Base-by-base conservation (phyloP, 768 basidiomycete species). In the Agaricus subrufescens region DNA sequence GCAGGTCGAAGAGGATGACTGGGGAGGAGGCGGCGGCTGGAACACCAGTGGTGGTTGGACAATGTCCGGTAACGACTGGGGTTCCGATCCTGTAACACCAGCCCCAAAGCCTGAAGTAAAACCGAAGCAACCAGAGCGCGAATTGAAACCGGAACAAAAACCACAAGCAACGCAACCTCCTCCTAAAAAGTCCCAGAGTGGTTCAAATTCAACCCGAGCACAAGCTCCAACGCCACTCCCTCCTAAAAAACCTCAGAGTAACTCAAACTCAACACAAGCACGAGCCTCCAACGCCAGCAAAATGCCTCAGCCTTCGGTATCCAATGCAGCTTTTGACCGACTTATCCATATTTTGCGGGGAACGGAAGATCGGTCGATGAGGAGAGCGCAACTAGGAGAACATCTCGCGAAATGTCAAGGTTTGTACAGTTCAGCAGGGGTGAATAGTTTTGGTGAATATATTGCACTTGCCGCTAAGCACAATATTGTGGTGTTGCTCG, bases 361-460 rank as follows among this genome's bases (percentile, higher is more conserved):
- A 4, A 11, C 45, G 26, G 53, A 54, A 25, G 19, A 27, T 4
- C 25, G 29, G 25, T 40, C 53, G 19, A 46, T 54, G 34, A 26
- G 10, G 38, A 54, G 45, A n/a, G 46, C 53, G 3, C 53, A 54
- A 15, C 26, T 54, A 2, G 53, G 53, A 14, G 46, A 47, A 19
- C 53, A 27, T 10, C 27, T 54, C 26, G 53, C 53, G 25, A 54
- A 38, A n/a, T 26, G 45, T 12, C 38, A 38, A 25, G 46, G 45
- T 25, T 25, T 58, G 34, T 60, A 60, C 34, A n/a, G 30, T 19
- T 26, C 34, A 6, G 59, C 52, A 30, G 56, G 56, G 15, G 56
- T 57, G 19, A 53, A 34, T n/a, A 43, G 40, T 5, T 58, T 60
- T 26, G 48, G 34, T 12, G 51, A 54, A n/a, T 60, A 50, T 29